Evolutionary conservation across 1,284 basidiomycete genomes (phyloP).

Genomic region (Pseudozyma tsukubaensis): DNA sequence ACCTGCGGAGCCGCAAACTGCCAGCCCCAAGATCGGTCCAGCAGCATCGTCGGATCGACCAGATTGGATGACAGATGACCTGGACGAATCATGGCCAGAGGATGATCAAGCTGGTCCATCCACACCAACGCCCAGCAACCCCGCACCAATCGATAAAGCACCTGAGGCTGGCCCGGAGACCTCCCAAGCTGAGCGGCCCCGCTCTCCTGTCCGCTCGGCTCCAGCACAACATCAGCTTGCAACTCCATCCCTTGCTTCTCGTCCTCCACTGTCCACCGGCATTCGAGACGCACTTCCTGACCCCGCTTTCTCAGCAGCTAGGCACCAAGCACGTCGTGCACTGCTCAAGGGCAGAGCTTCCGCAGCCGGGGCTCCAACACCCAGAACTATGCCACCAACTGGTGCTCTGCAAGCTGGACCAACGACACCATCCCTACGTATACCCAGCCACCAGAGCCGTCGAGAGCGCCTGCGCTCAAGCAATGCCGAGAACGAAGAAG

Average conservation of each 20-base stretch:
- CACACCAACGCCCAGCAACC: constrained; percentile 3
- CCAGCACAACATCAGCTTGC: background rate
- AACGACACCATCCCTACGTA: constrained; percentile 39
- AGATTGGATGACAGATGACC: constrained; percentile 52
- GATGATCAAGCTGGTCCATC: constrained; percentile 8
- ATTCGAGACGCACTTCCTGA: constrained; percentile 17
- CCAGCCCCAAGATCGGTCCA: background rate
- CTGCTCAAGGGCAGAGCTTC: constrained; percentile 28
- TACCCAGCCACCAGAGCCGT: constrained; percentile 38
- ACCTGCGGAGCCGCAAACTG: background rate
- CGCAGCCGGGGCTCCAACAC: constrained; percentile 15
- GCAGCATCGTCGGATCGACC: constrained; percentile 12
- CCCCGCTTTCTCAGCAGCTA: constrained; percentile 44
- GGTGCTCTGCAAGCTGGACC: constrained; percentile 30
- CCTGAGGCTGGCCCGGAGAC: background rate
- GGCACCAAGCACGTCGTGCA: constrained; percentile 44
- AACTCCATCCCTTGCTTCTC: constrained; percentile 17
- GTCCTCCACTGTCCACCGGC: constrained; percentile 3
- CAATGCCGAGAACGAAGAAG: constrained; percentile 31
- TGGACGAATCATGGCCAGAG: constrained; percentile 53
- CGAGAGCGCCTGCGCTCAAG: constrained; percentile 10
- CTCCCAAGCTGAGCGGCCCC: background rate
- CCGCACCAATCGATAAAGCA: background rate
- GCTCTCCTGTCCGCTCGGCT: constrained; percentile 1
- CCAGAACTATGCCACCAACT: background rate